A percentile compares a stretch with the other conserved stretches of the same genome.
phyloP scores from a whole-genome alignment of 495 filamentous ascomycete genomes.

The Xylaria castorea region DNA sequence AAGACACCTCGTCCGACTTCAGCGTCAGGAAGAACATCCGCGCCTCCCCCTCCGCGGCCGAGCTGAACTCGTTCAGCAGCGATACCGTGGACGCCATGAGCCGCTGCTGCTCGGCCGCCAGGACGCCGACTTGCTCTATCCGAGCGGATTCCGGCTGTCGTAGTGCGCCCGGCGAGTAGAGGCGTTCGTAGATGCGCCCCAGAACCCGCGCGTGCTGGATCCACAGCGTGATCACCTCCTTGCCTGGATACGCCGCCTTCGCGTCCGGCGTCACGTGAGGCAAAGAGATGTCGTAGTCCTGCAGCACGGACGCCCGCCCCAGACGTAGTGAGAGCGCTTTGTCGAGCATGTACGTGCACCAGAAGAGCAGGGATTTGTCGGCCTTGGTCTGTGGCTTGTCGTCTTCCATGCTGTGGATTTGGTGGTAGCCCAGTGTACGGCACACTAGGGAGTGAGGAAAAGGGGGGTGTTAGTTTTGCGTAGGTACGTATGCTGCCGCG shows the following conservation, averaged over 20 bases:
- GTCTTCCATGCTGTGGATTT: conserved; percentile 57
- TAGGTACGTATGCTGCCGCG: background rate
- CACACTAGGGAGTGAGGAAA: conserved; percentile 48
- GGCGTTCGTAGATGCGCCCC: conserved; percentile 61
- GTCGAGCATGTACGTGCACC: conserved; percentile 67
- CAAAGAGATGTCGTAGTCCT: conserved; percentile 70
- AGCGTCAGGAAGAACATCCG: conserved; percentile 56
- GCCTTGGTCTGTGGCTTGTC: conserved; percentile 47
- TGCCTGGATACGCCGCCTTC: conserved; percentile 43
- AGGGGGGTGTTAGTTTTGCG: background rate
- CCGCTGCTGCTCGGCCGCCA: conserved; percentile 35
- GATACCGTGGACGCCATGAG: conserved; percentile 37
- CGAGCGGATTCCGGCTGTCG: conserved; percentile 55
- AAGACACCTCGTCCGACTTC: conserved; percentile 61
- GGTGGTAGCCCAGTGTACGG: conserved; percentile 70
- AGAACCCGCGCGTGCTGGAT: conserved; percentile 62
- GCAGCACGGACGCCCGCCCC: conserved; percentile 65
- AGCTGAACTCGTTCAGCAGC: conserved; percentile 33
- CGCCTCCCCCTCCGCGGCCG: conserved; percentile 35
- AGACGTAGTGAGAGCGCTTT: conserved; percentile 68
- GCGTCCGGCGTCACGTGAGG: conserved; percentile 47
- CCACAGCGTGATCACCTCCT: conserved; percentile 53
- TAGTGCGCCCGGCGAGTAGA: conserved; percentile 68
- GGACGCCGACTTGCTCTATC: conserved; percentile 41
- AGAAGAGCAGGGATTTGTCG: conserved; percentile 61